phyloP scores from a whole-genome alignment of 495 filamentous ascomycete species.

The Annulohypoxylon maeteangense region DNA sequence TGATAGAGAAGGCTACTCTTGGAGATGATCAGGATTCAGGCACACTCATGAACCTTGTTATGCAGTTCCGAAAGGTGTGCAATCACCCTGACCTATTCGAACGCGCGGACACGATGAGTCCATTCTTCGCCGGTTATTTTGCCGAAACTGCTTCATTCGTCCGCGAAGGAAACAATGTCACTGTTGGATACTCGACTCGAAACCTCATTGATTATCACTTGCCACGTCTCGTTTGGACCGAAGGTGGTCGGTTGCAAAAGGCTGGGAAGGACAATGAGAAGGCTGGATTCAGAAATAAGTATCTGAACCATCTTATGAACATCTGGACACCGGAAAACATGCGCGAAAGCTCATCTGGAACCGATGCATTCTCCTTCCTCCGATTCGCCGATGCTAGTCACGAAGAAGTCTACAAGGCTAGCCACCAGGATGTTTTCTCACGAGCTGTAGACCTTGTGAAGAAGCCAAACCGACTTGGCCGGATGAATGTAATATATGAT shows the following conservation, averaged over 20 bases:
- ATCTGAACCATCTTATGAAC: slow-evolving; percentile 82
- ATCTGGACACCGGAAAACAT: slow-evolving; percentile 89
- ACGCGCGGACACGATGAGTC: slow-evolving; percentile 88
- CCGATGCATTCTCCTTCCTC: slow-evolving; percentile 86
- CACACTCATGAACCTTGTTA: slow-evolving; percentile 98
- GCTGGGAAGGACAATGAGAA: slow-evolving; percentile 76
- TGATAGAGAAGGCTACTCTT: slow-evolving; percentile 95
- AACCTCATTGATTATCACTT: slow-evolving; percentile 85
- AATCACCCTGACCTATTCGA: slow-evolving; percentile 98
- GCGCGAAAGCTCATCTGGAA: slow-evolving; percentile 62
- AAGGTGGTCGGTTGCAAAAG: slow-evolving; percentile 79
- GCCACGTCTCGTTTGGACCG: slow-evolving; percentile 79
- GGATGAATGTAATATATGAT: slow-evolving; percentile 56
- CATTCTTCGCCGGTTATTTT: slow-evolving; percentile 82
- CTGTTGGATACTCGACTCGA: slow-evolving; percentile 86
- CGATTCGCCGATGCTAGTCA: slow-evolving; percentile 84
- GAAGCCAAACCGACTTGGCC: slow-evolving; percentile 62
- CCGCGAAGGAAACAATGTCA: slow-evolving; percentile 82
- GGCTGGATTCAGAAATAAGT: slow-evolving; percentile 81
- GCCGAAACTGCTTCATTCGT: slow-evolving; percentile 96
- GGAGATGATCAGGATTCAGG: slow-evolving; percentile 95
- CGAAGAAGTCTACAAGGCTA: slow-evolving; percentile 74
- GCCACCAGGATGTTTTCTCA: slow-evolving; percentile 61
- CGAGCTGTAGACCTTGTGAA: slow-evolving; percentile 69
- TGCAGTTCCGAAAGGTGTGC: slow-evolving; percentile 99